Percentiles rank a stretch among this genome's conserved stretches.
phyloP scores from a whole-genome alignment of 73 alveolate species.

The Stentor roeselii region DNA sequence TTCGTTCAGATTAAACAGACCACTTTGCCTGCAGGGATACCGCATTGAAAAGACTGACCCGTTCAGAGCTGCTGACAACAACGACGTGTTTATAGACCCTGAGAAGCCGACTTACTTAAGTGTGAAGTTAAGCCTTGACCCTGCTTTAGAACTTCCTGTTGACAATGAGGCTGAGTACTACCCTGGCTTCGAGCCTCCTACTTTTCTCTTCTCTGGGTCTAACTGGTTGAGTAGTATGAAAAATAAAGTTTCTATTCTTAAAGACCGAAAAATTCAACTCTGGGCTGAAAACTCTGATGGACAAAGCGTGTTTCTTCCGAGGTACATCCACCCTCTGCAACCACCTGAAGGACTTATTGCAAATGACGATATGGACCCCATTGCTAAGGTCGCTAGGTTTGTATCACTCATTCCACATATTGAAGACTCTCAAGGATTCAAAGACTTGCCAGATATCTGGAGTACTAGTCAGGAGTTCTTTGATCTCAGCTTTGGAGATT shows the following conservation, averaged over 20 bases:
- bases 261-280: conserved; percentile 74
- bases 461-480: conserved; percentile 91
- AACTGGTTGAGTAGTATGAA: conserved; percentile 68
- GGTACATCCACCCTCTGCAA: conserved; percentile 75
- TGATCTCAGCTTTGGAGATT: conserved; percentile 96
- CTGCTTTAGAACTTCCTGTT: conserved; percentile 81
- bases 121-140: conserved; percentile 77
- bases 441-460: conserved; percentile 97
- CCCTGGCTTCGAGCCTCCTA: conserved; percentile 86
- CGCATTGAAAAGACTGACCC: conserved; percentile 47
- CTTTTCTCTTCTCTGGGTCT: conserved; percentile 78
- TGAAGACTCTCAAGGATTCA: conserved; percentile 93
- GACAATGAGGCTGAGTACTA: conserved; percentile 87
- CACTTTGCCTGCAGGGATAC: conserved; percentile 76
- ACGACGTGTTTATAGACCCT: conserved; percentile 40
- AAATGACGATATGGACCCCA: conserved; percentile 73
- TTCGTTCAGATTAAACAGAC: conserved; percentile 90
- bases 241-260: conserved; percentile 43
- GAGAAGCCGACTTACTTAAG: conserved; percentile 70
- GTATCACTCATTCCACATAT: conserved; percentile 94
- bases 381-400: conserved; percentile 95
- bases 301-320: conserved; percentile 81
- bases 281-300: conserved; percentile 94
- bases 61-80: conserved; percentile 42
- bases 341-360: conserved; percentile 80